phyloP scores from a whole-genome alignment of 495 filamentous ascomycete genomes.

The Aspergillus haitiensis region DNA sequence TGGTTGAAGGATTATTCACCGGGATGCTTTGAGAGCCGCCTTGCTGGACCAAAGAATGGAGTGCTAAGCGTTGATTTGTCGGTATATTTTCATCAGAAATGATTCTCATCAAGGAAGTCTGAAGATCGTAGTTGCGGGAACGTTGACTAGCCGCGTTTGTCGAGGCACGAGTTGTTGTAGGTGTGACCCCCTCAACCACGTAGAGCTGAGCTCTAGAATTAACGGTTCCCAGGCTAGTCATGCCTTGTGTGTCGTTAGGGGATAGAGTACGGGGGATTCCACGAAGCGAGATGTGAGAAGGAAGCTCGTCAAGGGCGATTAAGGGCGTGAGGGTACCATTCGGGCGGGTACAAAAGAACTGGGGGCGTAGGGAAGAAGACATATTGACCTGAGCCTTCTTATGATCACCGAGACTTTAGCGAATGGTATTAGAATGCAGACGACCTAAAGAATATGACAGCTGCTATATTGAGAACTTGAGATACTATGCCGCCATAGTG shows the following conservation, averaged over 20 bases:
- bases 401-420: background rate
- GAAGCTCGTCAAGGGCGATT: slow-evolving; percentile 65
- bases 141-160: slow-evolving; percentile 15
- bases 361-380: slow-evolving; percentile 34
- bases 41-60: slow-evolving; percentile 26
- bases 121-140: slow-evolving; percentile 26
- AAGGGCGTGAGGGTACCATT: slow-evolving; percentile 61
- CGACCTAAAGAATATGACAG: background rate
- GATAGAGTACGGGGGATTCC: slow-evolving; percentile 37
- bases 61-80: slow-evolving; percentile 25
- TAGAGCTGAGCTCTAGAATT: slow-evolving; percentile 33
- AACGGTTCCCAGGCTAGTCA: slow-evolving; percentile 47
- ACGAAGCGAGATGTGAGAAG: slow-evolving; percentile 36
- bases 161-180: slow-evolving; percentile 17
- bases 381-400: slow-evolving; percentile 18
- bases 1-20: slow-evolving; percentile 12
- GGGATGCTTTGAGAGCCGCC: slow-evolving; percentile 20
- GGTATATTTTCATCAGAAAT: slow-evolving; percentile 29
- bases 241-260: slow-evolving; percentile 42
- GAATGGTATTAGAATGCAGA: background rate
- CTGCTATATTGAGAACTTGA: background rate
- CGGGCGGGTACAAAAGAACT: slow-evolving; percentile 58
- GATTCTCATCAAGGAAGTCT: slow-evolving; percentile 26
- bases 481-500: slow-evolving; percentile 1
- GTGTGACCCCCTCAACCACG: slow-evolving; percentile 33